Conservation (phyloP, 202 grass and related monocot species). For the Miscanthus sacchariflorus region DNA sequence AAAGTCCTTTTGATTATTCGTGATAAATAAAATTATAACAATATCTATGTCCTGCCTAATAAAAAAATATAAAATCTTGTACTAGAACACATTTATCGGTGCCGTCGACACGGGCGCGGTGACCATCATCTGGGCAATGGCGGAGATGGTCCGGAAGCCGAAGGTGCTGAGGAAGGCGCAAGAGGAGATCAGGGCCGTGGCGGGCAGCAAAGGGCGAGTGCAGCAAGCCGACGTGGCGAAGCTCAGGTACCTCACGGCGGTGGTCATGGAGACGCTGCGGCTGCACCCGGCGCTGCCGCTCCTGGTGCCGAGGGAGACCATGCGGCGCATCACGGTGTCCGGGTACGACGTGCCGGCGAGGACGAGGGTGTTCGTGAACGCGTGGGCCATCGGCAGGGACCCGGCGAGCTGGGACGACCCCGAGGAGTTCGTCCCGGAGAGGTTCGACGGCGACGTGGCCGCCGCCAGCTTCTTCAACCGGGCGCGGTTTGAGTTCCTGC, state of each 20-base stretch:
- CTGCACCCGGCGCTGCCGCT: conserved; percentile 52
- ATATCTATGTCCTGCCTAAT: neutral
- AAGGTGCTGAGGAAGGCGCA: conserved; percentile 43
- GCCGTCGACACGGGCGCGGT: conserved; percentile 48
- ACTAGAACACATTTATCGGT: conserved; percentile 23
- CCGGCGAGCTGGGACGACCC: conserved; percentile 30
- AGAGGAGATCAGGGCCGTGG: conserved; percentile 43
- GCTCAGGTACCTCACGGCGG: conserved; percentile 54
- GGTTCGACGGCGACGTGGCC: conserved; percentile 33
- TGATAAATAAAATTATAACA: no score
- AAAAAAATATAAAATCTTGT: neutral
- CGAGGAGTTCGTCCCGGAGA: conserved; percentile 53
- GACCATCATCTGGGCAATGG: conserved; percentile 55
- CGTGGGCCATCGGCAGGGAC: conserved; percentile 60
- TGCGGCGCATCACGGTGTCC: conserved; percentile 20
- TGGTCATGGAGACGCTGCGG: conserved; percentile 57
- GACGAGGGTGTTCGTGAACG: conserved; percentile 49
- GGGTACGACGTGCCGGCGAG: conserved; percentile 54
- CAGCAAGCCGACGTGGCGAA: conserved; percentile 36
- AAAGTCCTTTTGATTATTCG: no score
- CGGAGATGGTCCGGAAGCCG: conserved; percentile 52
- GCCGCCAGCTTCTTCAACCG: neutral
- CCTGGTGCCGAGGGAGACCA: conserved; percentile 43
- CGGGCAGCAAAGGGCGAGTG: conserved; percentile 45
- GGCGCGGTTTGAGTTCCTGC: conserved; percentile 52